Evolutionary conservation across 176 grass and related monocot genomes (phyloP), one percentile per base, ranked within the genome.

Genomic region (Zoysia japonica): DNA sequence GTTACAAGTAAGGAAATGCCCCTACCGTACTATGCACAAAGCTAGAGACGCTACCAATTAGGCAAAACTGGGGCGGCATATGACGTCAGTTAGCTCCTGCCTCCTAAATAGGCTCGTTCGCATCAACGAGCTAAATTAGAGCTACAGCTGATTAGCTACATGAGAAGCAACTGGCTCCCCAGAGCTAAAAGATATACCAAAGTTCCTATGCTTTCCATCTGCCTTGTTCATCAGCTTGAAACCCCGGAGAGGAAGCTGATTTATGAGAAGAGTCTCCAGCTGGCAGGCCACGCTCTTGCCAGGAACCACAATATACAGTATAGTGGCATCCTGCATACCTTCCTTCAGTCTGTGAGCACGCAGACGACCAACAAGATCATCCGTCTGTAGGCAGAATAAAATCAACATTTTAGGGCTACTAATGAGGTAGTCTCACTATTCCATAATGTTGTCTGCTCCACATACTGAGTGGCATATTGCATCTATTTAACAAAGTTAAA

Each of bases 251-350:
- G 94, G 88, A 37, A 98, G 89, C 80, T 92, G 89, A 42, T 98
- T 98, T 73, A 98, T 92, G 40, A 98, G 87, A 41, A 98, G 92
- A 36, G 95, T 98, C 83, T 98, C 95, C 80, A 98, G 80, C 87
- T 90, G 90, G 83, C 92, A 90, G 40, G 95, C 95, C 65, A 92
- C 9, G 11, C 92, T 99, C 90, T 95, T 99, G 78, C 96, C 96
- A 52, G 92, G 90, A 60, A 93, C 96, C 65, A 89, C 2, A 10
- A 90, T n/a, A 67, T 99, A 95, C 42, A 99, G 43, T 47, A 83
- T 48, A n/a, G 69, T 74, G 19, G 88, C 88, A 68, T 91, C 83
- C 68, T 87, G 90, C 92, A 99, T 94, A 76, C 78, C 92, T 85
- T 85, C 92, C 78, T 98, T 95, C 1, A 73, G 83, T 74, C 92